Base-by-base conservation (phyloP, 2,329 filamentous ascomycete species). In the Talaromyces sp. region DNA sequence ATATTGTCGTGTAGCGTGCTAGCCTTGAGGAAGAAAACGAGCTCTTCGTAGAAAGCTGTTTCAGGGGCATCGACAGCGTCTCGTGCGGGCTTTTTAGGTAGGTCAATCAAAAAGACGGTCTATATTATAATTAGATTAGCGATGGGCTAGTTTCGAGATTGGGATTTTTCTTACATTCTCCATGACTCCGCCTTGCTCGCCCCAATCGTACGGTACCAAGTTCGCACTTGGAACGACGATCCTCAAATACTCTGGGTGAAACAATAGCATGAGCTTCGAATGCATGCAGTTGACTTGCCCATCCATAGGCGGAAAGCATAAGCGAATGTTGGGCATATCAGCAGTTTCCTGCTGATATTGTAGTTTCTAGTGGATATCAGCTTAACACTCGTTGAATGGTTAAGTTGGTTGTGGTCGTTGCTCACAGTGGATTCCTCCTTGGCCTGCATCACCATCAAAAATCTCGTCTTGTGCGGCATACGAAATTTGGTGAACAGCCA, bases 231-330 rank as follows among this genome's bases (percentile, higher is more conserved):
- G 91, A 1, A 97, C 79, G 1, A 88, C 93, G 45, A 99, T 80
- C 6, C 94, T 84, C 15, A 97, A 73, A 69, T 91, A 86, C 1
- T 75, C 75, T 0, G 82, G 75, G 65, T 91, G 89, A 65, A 91
- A 93, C n/a, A 97, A 80, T 1, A 97, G 75, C 81, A 96, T 92
- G 43, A 97, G 78, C 70, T 99, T 97, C 52, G 91, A 96, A 73
- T 97, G 94, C 91, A 97, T 96, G 65, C 81, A 86, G 22, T 86
- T 87, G 5, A 84, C 75, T 48, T 83, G 78, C 1, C 84, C 83
- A 40, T 84, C 78, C 89, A 97, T 93, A 2, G 82, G 81, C 15
- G 93, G 93, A 68, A 97, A 96, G 69, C 89, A 91, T 57, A 86
- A 65, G 19, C 83, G 83, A 57, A 95, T 79, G 53, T 81, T 80